Percentiles rank a stretch among this genome's conserved stretches.
Evolutionary conservation across 176 grass and related monocot genomes (phyloP).

Genomic region (Echinochloa phyllopogon): DNA sequence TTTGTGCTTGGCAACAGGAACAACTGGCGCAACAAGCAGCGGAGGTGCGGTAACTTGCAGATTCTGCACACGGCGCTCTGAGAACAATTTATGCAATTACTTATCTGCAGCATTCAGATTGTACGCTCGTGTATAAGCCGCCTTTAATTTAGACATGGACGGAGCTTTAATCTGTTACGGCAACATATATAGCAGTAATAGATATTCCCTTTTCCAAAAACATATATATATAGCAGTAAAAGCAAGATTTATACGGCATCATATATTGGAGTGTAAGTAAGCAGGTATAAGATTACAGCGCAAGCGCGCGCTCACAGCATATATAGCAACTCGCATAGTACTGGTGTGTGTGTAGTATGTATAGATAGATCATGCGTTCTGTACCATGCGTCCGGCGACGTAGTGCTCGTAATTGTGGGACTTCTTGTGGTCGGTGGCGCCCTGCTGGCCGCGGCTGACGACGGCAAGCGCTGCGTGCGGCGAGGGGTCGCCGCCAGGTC

Average conservation of each 20-base stretch:
- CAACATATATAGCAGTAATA: background rate
- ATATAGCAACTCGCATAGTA: background rate
- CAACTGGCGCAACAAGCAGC: conserved; percentile 44
- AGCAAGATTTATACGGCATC: too few species aligned
- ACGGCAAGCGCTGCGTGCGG: conserved; percentile 15
- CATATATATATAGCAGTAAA: background rate
- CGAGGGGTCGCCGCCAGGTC: background rate
- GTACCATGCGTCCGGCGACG: conserved; percentile 24
- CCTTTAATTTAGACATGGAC: too few species aligned
- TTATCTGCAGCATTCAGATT: too few species aligned
- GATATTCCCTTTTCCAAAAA: too few species aligned
- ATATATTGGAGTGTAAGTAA: too few species aligned
- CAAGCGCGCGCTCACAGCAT: background rate
- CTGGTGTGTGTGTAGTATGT: background rate
- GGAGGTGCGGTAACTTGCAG: conserved; percentile 5
- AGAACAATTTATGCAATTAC: too few species aligned
- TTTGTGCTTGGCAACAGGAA: conserved; percentile 39
- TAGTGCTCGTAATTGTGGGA: background rate
- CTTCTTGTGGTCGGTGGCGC: background rate
- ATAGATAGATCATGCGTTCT: background rate
- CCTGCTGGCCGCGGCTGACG: background rate
- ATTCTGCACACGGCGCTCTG: background rate
- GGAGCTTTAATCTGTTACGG: background rate
- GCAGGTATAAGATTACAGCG: too few species aligned
- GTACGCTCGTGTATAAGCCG: too few species aligned